Percentiles rank a stretch among this genome's conserved stretches.
Evolutionary conservation across 371 early-diverging fungal genomes (phyloP).

Genomic region (Circinella umbellata): DNA sequence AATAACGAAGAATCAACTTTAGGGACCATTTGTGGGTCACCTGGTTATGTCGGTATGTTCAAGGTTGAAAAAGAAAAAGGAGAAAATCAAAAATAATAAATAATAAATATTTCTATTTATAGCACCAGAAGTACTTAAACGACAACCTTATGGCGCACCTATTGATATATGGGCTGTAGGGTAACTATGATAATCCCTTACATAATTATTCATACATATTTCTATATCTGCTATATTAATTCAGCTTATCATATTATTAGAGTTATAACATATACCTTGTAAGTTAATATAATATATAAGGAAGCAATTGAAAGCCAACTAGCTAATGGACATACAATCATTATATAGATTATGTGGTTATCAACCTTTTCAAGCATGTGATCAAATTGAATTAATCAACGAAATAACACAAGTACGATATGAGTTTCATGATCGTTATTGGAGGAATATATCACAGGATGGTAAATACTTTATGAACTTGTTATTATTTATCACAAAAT

Average conservation of each 20-base stretch:
- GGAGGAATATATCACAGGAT: slow-evolving; percentile 78
- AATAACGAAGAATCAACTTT: slow-evolving; percentile 51
- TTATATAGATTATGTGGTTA: slow-evolving; percentile 65
- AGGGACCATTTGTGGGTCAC: slow-evolving; percentile 68
- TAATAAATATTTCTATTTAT: slow-evolving; percentile 14
- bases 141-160: slow-evolving; percentile 7
- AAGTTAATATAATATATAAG: slow-evolving; percentile 20
- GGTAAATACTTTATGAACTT: slow-evolving; percentile 30
- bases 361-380: slow-evolving; percentile 79
- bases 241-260: slow-evolving; percentile 22
- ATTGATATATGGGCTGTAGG: slow-evolving; percentile 55
- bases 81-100: not conserved
- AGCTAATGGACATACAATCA: not conserved
- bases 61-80: not conserved
- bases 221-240: not conserved
- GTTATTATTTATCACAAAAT: no score
- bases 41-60: slow-evolving; percentile 54
- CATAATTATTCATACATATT: not conserved
- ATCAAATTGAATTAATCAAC: slow-evolving; percentile 61
- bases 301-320: not conserved
- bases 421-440: slow-evolving; percentile 81
- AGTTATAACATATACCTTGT: slow-evolving; percentile 75
- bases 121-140: slow-evolving; percentile 78
- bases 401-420: slow-evolving; percentile 70
- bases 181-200: slow-evolving; percentile 24